Evolutionary conservation across 257 asterid species (phyloP).

Genomic region (Solanum phureja): DNA sequence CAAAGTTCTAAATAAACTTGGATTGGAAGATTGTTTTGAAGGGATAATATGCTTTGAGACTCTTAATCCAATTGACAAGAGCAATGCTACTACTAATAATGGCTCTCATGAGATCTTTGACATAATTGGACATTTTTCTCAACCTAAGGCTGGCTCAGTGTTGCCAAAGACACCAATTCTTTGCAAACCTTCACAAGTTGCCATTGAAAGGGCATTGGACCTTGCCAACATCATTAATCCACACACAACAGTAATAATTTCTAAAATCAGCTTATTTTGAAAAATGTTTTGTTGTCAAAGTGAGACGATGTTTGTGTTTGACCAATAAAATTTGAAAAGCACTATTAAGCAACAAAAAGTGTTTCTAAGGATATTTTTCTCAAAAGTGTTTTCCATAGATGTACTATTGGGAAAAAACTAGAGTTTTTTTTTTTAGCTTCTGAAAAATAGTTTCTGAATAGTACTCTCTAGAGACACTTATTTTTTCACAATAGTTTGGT

Average conservation of each 20-base stretch:
- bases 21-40: conserved; percentile 83
- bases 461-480: neutral
- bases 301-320: neutral
- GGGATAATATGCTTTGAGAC: conserved; percentile 93
- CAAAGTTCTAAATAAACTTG: conserved; percentile 56
- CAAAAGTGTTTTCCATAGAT: too few species aligned
- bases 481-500: neutral
- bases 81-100: neutral
- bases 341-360: neutral
- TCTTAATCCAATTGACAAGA: conserved; percentile 63
- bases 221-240: conserved; percentile 64
- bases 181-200: conserved; percentile 78
- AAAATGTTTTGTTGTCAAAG: neutral
- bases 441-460: too few species aligned
- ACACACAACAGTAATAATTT: conserved; percentile 53
- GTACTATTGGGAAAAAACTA: neutral
- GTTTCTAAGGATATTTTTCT: neutral
- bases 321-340: too few species aligned
- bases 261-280: neutral
- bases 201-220: conserved; percentile 61
- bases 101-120: conserved; percentile 42
- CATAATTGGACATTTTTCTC: conserved; percentile 61
- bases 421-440: neutral
- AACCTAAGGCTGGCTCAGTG: conserved; percentile 31
- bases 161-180: conserved; percentile 80